Conservation (phyloP, 75 land plant genomes). For the Isoetes taiwanensis region DNA sequence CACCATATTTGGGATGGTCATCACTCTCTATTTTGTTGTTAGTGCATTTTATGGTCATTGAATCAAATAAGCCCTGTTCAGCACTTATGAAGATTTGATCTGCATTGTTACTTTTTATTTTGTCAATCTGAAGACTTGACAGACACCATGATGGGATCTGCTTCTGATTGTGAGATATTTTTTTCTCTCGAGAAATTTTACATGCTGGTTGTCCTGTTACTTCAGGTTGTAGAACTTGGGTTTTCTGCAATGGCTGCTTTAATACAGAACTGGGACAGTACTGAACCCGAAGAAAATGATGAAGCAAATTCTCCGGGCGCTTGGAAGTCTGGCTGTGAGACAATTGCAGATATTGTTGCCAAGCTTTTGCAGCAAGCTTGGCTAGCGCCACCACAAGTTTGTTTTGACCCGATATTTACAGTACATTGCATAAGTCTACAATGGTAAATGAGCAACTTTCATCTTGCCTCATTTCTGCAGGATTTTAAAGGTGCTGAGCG, state of each 20-base stretch:
- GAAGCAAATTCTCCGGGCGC: slow-evolving; percentile 10
- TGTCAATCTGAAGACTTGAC: too few species aligned
- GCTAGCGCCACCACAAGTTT: slow-evolving; percentile 25
- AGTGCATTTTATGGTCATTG: too few species aligned
- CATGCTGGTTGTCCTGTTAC: too few species aligned
- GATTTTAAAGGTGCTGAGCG: slow-evolving; percentile 17
- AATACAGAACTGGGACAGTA: slow-evolving; percentile 49
- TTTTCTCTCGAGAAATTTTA: too few species aligned
- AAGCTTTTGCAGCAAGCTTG: slow-evolving; percentile 63
- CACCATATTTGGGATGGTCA: too few species aligned
- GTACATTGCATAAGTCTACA: background rate
- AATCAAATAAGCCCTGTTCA: too few species aligned
- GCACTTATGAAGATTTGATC: too few species aligned
- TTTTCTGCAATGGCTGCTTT: slow-evolving; percentile 52
- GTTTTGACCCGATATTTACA: background rate
- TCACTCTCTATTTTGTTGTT: too few species aligned
- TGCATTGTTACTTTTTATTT: too few species aligned
- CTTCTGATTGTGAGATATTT: too few species aligned
- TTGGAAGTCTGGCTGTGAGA: slow-evolving; percentile 31
- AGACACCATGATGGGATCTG: too few species aligned
- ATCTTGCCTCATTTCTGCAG: slow-evolving; percentile 11
- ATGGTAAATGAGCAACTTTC: background rate
- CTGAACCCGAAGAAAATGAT: slow-evolving; percentile 35
- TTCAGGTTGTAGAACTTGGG: slow-evolving; percentile 62
- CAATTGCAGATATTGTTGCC: slow-evolving; percentile 36